phyloP scores from a whole-genome alignment of 2,329 filamentous ascomycete genomes.

The Penicillium concentricum region DNA sequence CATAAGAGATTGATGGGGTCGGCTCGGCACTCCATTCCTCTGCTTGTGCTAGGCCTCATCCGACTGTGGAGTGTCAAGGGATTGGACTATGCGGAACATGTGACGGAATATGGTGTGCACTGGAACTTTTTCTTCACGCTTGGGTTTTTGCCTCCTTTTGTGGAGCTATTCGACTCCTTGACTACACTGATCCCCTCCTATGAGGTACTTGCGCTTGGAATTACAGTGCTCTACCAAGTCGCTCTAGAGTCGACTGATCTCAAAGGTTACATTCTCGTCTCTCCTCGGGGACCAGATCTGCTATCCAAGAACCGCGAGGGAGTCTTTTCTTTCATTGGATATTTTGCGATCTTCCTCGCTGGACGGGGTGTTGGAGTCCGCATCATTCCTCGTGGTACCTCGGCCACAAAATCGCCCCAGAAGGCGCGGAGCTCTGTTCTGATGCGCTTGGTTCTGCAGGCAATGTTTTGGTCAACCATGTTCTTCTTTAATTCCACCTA shows the following conservation, averaged over 20 bases:
- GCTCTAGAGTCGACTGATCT: slow-evolving; percentile 73
- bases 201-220: slow-evolving; percentile 67
- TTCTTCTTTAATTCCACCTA: slow-evolving; percentile 70
- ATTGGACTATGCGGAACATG: slow-evolving; percentile 93
- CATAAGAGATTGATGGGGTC: slow-evolving; percentile 62
- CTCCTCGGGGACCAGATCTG: slow-evolving; percentile 69
- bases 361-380: slow-evolving; percentile 81
- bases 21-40: slow-evolving; percentile 75
- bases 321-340: slow-evolving; percentile 91
- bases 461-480: slow-evolving; percentile 65
- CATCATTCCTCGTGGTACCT: slow-evolving; percentile 65
- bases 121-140: slow-evolving; percentile 99
- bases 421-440: slow-evolving; percentile 57
- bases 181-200: slow-evolving; percentile 73
- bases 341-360: slow-evolving; percentile 89
- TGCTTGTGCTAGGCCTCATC: slow-evolving; percentile 75
- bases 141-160: slow-evolving; percentile 81
- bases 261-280: slow-evolving; percentile 78
- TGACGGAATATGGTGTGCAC: slow-evolving; percentile 95
- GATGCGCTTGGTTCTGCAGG: slow-evolving; percentile 63
- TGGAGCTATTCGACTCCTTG: slow-evolving; percentile 75
- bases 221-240: slow-evolving; percentile 71
- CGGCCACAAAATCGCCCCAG: slow-evolving; percentile 43
- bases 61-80: slow-evolving; percentile 88
- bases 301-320: slow-evolving; percentile 92